Conservation (phyloP, 306 rosid genomes). For the Calophaca sinica region DNA sequence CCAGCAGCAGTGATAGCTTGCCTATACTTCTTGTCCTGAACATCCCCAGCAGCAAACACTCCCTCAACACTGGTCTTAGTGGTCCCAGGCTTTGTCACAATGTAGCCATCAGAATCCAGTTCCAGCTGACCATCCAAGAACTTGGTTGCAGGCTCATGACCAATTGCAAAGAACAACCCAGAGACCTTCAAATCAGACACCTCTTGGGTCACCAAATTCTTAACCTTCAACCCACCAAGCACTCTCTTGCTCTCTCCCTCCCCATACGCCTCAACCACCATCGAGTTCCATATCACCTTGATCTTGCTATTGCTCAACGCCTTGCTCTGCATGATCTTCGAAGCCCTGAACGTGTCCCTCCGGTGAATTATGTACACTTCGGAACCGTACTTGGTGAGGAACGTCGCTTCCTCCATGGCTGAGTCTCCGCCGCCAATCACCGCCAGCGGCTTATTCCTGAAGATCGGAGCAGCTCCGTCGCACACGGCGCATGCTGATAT, state of each 20-base stretch:
- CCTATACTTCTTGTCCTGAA: conserved; percentile 95
- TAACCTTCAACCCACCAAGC: conserved; percentile 77
- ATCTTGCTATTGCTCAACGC: conserved; percentile 69
- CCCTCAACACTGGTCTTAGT: conserved; percentile 74
- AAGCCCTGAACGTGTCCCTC: conserved; percentile 78
- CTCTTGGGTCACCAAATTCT: conserved; percentile 60
- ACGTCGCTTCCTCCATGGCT: conserved; percentile 90
- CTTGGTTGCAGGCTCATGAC: conserved; percentile 89
- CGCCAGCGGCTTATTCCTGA: conserved; percentile 70
- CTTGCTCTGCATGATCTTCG: conserved; percentile 85
- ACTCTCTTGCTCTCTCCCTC: conserved; percentile 45
- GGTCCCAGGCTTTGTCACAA: conserved; percentile 70
- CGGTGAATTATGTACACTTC: conserved; percentile 77
- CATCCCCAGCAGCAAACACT: conserved; percentile 94
- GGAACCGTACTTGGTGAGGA: conserved; percentile 80
- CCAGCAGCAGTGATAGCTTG: conserved; percentile 96
- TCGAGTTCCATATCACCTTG: conserved; percentile 74
- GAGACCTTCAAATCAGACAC: conserved; percentile 73
- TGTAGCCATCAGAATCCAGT: conserved; percentile 72
- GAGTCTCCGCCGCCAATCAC: conserved; percentile 92
- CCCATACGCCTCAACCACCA: conserved; percentile 72
- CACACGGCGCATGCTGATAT: conserved; percentile 89
- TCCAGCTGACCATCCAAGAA: conserved; percentile 77
- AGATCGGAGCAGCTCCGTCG: conserved; percentile 89
- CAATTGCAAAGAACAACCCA: conserved; percentile 85